Base-by-base conservation (phyloP, 2,329 filamentous ascomycete species). In the Colletotrichum trifolii region DNA sequence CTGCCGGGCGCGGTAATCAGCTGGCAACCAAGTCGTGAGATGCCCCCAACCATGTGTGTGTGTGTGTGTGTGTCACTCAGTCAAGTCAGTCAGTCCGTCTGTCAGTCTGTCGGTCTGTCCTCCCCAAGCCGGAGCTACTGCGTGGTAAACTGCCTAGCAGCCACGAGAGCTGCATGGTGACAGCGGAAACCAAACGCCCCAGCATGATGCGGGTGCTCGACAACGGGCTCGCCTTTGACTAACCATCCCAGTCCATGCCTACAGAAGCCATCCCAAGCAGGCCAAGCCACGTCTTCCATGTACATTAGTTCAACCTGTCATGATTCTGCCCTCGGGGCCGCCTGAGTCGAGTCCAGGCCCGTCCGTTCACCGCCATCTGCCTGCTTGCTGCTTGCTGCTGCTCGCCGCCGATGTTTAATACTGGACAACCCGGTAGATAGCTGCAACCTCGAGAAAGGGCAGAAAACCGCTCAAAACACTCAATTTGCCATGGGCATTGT, bases 201-300 rank as follows among this genome's bases (percentile, higher is more conserved):
- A 49, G 54, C 54, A 57, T 57, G 54, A 57, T 42, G 54, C 54
- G 35, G 7, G 15, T 57, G 54, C 9, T 48, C 53, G 53, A 55
- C 36, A 55, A 55, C 53, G 53, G 53, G 25, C 3, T 25, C 25
- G 25, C 25, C 53, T 54, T 13, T 33, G 3, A 38, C 50, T 39
- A 40, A 15, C 33, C 39, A 15, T 33, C 17, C 15, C 54, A 56
- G 48, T 56, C 42, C 35, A 47, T 15, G 8, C n/a, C 43, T 6
- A 43, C 15, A 11, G 25, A 45, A 13, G 25, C 46, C 6, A 46
- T 15, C 15, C 25, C 43, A 46, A 45, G 53, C 17, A 25, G 13
- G n/a, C 35, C 17, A 43, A 45, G 52, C 52, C 52, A 54, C 39
- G 17, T 12, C 8, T 43, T 33, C 40, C 49, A n/a, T 42, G 12